A percentile compares a stretch with the other conserved stretches of the same genome.
phyloP scores from a whole-genome alignment of 495 filamentous ascomycete genomes.

The Tuber borchii region DNA sequence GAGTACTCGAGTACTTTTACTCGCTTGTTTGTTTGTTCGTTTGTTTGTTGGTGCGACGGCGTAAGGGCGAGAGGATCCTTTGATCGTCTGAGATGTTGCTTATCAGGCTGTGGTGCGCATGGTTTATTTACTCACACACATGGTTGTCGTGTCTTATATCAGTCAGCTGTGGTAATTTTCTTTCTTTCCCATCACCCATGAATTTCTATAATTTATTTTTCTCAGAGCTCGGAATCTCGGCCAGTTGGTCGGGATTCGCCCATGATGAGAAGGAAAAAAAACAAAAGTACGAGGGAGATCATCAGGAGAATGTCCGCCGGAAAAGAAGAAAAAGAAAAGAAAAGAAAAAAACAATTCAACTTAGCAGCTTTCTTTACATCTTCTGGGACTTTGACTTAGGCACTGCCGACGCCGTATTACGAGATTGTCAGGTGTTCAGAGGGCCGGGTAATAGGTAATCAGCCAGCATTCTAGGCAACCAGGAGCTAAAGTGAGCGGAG shows the following conservation, averaged over 20 bases:
- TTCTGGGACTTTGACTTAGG: background rate
- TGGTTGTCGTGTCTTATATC: background rate
- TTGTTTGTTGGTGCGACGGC: too few relatives aligned
- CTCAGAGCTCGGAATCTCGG: background rate
- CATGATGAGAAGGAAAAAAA: background rate
- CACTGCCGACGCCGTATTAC: background rate
- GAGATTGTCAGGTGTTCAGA: background rate
- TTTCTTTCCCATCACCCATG: too few relatives aligned
- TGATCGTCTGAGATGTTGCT: background rate
- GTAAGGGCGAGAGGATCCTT: background rate
- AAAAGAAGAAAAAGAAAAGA: background rate
- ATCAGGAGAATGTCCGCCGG: background rate
- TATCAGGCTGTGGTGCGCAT: background rate
- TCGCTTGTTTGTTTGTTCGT: too few relatives aligned
- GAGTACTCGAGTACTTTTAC: too few relatives aligned
- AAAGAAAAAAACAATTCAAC: background rate
- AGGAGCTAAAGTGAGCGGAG: background rate
- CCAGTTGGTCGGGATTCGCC: background rate
- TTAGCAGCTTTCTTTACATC: background rate
- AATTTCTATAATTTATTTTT: background rate
- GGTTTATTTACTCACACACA: background rate
- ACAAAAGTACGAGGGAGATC: background rate
- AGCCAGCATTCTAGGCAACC: background rate
- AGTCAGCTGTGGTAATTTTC: background rate
- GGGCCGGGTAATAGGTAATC: background rate